These are phyloP conservation scores for Sechiopsis laciniata DNA, from an alignment of 306 rosid genomes.

Conservation along the genomic window DNA sequence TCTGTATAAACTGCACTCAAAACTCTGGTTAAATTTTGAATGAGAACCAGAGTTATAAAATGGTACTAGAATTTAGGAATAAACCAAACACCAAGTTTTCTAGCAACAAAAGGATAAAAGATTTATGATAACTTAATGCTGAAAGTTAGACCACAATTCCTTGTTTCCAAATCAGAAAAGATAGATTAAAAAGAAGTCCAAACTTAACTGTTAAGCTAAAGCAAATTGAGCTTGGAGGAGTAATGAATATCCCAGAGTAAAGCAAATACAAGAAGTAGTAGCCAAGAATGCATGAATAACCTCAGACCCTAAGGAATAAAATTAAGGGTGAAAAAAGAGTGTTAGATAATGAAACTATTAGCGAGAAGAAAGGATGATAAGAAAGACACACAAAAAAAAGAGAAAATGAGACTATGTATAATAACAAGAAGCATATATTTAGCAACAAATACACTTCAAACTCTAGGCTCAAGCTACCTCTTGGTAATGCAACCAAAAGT, in stretches of 20 bases:
- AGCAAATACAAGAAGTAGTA: constrained; percentile 11
- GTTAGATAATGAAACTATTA: constrained; percentile 3
- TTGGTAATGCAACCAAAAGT: background rate
- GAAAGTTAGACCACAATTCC: background rate
- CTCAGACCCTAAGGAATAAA: background rate
- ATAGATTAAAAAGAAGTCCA: background rate
- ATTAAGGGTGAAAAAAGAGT: constrained; percentile 5
- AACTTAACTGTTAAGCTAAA: constrained; percentile 8
- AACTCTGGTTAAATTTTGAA: background rate
- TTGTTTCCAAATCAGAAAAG: constrained; percentile 13
- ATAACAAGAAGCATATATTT: background rate
- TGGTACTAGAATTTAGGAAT: background rate
- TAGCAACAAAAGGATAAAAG: background rate
- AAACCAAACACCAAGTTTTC: constrained; percentile 8
- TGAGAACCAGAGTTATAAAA: background rate
- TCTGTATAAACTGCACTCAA: background rate
- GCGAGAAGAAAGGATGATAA: constrained; percentile 15
- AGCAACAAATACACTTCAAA: background rate
- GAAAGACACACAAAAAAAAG: background rate
- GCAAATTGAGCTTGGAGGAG: constrained; percentile 2
- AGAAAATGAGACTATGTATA: background rate
- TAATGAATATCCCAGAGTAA: background rate
- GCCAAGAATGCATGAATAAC: constrained; percentile 5
- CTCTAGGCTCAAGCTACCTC: background rate
- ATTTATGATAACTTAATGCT: background rate